Evolutionary conservation across 441 rosid genomes (phyloP), one percentile per base, ranked within the genome.

Genomic region (Hura crepitans): DNA sequence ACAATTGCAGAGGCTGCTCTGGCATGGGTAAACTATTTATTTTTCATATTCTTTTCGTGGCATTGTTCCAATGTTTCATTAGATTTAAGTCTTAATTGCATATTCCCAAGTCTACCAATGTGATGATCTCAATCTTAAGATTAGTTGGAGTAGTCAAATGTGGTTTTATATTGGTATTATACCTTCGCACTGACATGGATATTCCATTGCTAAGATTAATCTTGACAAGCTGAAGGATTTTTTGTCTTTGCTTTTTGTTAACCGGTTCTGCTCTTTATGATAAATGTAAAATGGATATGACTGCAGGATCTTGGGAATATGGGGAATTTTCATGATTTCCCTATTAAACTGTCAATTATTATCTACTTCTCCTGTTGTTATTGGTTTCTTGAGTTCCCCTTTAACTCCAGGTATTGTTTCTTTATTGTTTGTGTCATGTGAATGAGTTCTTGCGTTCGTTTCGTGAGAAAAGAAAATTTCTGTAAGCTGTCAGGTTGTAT

Each of bases 1-100:
- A 85, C 97, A 54, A 77, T 90, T 74, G 71, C 85, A 4, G 97
- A 92, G 77, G 99, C 96, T 72, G 84, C 88, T 30, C 74, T 92
- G 45, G 99, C 99, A 61, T 92, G 97, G 99, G 99, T 95, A 84
- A 67, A 83, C 69, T 31, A 20, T 8, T 70, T 31, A 30, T 70
- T 71, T 71, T 43, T 76, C 51, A 9, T 65, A 20, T 22, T 51
- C 55, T 57, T 72, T 42, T 37, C 28, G 60, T 17, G 23, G 47
- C 37, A 2, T 39, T 47, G 1, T 25, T 65, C 57, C 35, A 18
- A 27, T 55, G 54, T 25, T 65, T 55, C 50, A 8, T 8, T 46
- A 22, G 20, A 46, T 65, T 43, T 22, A 31, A 54, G 14, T 64
- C 27, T 43, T 43, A 20, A 46, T 2, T 43, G 46, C 37, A 56